Conservation (phyloP, 2,329 filamentous ascomycete species). For the Plectosphaerella sp. region DNA sequence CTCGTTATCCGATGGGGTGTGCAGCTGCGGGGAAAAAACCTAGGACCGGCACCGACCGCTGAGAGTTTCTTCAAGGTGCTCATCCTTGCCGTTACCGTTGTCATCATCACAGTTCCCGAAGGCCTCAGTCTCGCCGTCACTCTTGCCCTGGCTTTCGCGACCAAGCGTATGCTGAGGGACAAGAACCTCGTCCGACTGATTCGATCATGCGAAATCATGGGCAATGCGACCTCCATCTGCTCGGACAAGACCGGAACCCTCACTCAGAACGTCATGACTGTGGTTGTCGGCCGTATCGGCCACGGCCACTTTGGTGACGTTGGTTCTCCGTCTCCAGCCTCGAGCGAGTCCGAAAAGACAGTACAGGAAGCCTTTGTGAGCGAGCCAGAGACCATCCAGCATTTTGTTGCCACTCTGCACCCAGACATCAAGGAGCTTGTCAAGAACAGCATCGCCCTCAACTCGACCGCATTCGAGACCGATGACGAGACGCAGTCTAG, state of each 20-base stretch:
- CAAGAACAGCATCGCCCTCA: constrained; percentile 36
- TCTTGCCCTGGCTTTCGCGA: constrained; percentile 57
- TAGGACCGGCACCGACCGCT: constrained; percentile 40
- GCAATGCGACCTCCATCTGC: constrained; percentile 59
- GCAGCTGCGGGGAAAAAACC: constrained; percentile 18
- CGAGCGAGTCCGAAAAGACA: constrained; percentile 12
- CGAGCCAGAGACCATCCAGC: constrained; percentile 5
- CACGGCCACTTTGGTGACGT: constrained; percentile 29
- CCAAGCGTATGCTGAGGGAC: constrained; percentile 58
- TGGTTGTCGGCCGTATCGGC: constrained; percentile 55
- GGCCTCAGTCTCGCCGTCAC: constrained; percentile 59
- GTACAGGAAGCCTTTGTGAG: constrained; percentile 19
- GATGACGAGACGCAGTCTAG: constrained; percentile 26
- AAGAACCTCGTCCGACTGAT: constrained; percentile 58
- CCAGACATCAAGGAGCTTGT: constrained; percentile 28
- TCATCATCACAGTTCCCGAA: constrained; percentile 58
- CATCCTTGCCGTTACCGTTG: constrained; percentile 53
- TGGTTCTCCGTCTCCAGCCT: constrained; percentile 13
- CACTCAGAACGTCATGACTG: constrained; percentile 60
- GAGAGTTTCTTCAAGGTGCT: constrained; percentile 53
- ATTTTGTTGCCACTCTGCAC: constrained; percentile 18
- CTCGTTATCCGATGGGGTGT: constrained; percentile 34
- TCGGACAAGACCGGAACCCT: constrained; percentile 65
- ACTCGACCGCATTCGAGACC: constrained; percentile 51
- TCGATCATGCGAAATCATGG: constrained; percentile 60